These are phyloP conservation scores for Hymenoscyphus occultus DNA, from an alignment of 2,329 filamentous ascomycete species.

Conservation along the genomic window DNA sequence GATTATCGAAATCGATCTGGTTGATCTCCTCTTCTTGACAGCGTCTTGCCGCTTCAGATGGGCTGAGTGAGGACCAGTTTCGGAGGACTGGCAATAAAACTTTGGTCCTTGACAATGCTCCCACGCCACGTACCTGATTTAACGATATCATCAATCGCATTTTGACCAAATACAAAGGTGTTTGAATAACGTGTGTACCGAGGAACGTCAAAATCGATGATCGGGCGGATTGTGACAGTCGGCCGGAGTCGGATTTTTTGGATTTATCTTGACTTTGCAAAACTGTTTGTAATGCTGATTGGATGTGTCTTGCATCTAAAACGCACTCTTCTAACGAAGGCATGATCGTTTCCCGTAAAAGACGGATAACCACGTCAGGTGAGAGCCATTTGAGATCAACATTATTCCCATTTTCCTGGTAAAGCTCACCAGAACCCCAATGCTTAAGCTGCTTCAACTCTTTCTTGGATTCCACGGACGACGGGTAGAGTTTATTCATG, in stretches of 20 bases:
- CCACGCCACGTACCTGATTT: slow-evolving; percentile 69
- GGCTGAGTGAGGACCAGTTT: slow-evolving; percentile 60
- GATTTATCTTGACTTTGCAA: slow-evolving; percentile 50
- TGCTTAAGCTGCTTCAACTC: slow-evolving; percentile 37
- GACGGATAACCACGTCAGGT: slow-evolving; percentile 53
- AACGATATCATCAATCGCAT: slow-evolving; percentile 68
- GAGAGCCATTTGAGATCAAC: slow-evolving; percentile 55
- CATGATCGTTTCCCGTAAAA: slow-evolving; percentile 66
- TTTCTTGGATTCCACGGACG: slow-evolving; percentile 41
- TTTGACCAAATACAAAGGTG: slow-evolving; percentile 69
- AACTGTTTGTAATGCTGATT: slow-evolving; percentile 57
- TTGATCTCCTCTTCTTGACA: slow-evolving; percentile 50
- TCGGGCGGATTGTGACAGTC: slow-evolving; percentile 58
- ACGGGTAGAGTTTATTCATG: slow-evolving; percentile 49
- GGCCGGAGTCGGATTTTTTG: slow-evolving; percentile 44
- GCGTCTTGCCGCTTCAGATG: slow-evolving; percentile 48
- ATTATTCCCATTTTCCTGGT: slow-evolving; percentile 52
- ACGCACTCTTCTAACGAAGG: slow-evolving; percentile 82
- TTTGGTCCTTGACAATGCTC: slow-evolving; percentile 66
- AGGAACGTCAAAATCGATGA: slow-evolving; percentile 68
- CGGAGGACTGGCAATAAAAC: slow-evolving; percentile 72
- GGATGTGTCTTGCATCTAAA: slow-evolving; percentile 71
- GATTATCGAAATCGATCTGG: slow-evolving; percentile 47
- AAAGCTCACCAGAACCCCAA: slow-evolving; percentile 65
- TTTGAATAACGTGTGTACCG: slow-evolving; percentile 66